These are phyloP conservation scores for Cyclotella sp. DNA, from an alignment of 108 stramenopile species.

Conservation along the genomic window DNA sequence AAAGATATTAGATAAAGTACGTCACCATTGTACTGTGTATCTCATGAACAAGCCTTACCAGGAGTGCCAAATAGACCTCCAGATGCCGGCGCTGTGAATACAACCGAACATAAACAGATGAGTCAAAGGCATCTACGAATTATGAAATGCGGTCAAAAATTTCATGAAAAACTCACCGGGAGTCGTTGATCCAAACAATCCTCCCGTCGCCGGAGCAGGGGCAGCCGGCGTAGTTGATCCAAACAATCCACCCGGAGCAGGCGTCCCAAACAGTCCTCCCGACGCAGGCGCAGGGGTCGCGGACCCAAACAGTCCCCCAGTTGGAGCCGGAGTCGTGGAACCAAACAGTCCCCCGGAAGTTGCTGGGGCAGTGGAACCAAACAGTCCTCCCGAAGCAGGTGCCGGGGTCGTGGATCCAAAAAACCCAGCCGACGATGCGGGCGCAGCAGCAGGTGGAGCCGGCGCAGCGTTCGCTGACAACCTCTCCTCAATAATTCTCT, in stretches of 20 bases:
- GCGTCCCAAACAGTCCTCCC: constrained; percentile 50
- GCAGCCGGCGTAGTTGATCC: constrained; percentile 34
- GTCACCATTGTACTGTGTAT: constrained; percentile 24
- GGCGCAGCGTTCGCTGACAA: constrained; percentile 37
- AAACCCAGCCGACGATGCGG: constrained; percentile 26
- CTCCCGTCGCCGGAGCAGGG: constrained; percentile 21
- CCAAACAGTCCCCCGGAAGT: constrained; percentile 32
- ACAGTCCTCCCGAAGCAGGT: constrained; percentile 49
- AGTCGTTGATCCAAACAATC: constrained; percentile 48
- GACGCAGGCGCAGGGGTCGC: constrained; percentile 30
- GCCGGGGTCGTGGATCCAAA: constrained; percentile 47
- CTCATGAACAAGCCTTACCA: constrained; percentile 11
- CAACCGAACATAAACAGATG: neutral
- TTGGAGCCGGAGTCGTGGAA: constrained; percentile 23
- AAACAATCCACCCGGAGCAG: constrained; percentile 61
- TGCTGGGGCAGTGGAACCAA: constrained; percentile 40
- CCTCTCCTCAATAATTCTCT: constrained; percentile 52
- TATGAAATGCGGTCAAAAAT: neutral
- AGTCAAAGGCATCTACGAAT: neutral
- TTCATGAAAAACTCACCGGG: constrained; percentile 9
- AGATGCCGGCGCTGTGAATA: constrained; percentile 51
- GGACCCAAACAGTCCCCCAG: constrained; percentile 37
- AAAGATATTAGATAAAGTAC: neutral
- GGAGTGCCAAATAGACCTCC: constrained; percentile 65
- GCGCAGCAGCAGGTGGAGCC: constrained; percentile 32